Evolutionary conservation across 2,329 filamentous ascomycete species (phyloP).

Genomic region (Nigrospora sphaerica): DNA sequence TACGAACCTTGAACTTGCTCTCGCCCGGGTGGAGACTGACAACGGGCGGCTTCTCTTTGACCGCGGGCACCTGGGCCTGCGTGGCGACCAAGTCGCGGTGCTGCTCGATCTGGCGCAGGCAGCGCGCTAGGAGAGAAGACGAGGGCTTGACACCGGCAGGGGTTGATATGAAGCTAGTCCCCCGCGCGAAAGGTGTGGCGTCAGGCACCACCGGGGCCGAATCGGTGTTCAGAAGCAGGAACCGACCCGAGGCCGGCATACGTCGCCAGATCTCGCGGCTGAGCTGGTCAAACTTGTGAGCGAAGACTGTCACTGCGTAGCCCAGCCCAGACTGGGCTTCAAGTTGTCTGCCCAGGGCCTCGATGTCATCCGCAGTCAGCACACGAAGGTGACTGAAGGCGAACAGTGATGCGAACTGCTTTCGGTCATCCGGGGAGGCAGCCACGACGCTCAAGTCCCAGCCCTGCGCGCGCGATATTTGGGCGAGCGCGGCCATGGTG

Average conservation of each 20-base stretch:
- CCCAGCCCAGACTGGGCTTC: neutral
- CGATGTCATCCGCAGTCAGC: constrained; percentile 1
- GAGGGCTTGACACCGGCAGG: neutral
- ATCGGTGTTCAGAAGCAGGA: constrained; percentile 2
- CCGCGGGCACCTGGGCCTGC: neutral
- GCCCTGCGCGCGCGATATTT: neutral
- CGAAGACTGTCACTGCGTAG: constrained; percentile 2
- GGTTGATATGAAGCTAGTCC: constrained; percentile 5
- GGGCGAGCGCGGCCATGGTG: neutral
- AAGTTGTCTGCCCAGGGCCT: neutral
- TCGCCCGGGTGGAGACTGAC: too few species aligned
- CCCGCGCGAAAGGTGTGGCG: constrained; percentile 4
- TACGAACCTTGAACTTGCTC: too few species aligned
- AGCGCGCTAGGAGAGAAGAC: neutral
- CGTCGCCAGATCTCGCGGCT: constrained; percentile 7
- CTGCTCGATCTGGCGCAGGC: neutral
- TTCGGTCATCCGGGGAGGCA: neutral
- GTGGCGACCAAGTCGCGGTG: neutral
- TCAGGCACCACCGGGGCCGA: constrained; percentile 2
- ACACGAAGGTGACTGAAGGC: constrained; percentile 1
- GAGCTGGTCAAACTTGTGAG: constrained; percentile 5
- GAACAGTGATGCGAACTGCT: constrained; percentile 2
- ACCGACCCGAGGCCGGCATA: constrained; percentile 3
- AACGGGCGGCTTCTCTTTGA: too few species aligned
- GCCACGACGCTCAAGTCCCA: constrained; percentile 3